Conservation (phyloP, 805 yeast species). For the Candida insectorum region DNA sequence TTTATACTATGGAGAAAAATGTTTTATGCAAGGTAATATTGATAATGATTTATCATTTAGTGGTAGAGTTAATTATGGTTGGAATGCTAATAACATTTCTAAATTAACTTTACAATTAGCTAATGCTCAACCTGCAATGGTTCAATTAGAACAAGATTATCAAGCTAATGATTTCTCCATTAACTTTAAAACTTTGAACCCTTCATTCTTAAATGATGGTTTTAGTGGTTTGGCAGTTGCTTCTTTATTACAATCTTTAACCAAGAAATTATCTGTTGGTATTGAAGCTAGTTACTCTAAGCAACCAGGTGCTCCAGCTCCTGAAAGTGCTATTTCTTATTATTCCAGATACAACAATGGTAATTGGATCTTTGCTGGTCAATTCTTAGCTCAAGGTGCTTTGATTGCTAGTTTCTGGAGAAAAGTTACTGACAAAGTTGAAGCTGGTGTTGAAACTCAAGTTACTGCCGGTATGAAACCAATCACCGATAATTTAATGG, state of each 20-base stretch:
- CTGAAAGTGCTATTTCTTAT: constrained; percentile 88
- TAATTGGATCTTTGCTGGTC: constrained; percentile 92
- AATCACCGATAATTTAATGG: constrained; percentile 70
- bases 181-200: constrained; percentile 89
- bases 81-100: constrained; percentile 75
- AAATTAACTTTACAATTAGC: constrained; percentile 88
- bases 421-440: constrained; percentile 87
- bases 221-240: constrained; percentile 89
- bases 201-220: constrained; percentile 68
- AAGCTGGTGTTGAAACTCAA: constrained; percentile 90
- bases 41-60: constrained; percentile 83
- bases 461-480: constrained; percentile 74
- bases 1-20: constrained; percentile 79
- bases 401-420: constrained; percentile 89
- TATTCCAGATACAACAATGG: constrained; percentile 86
- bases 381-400: constrained; percentile 90
- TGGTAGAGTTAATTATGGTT: constrained; percentile 88
- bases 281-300: constrained; percentile 87
- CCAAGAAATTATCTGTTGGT: constrained; percentile 83
- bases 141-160: constrained; percentile 94
- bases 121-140: constrained; percentile 86
- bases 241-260: constrained; percentile 83
- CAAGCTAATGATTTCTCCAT: constrained; percentile 85
- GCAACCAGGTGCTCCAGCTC: constrained; percentile 63
- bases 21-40: constrained; percentile 85